These are phyloP conservation scores for Xylaria curta DNA, from an alignment of 495 filamentous ascomycete species.

Conservation along the genomic window DNA sequence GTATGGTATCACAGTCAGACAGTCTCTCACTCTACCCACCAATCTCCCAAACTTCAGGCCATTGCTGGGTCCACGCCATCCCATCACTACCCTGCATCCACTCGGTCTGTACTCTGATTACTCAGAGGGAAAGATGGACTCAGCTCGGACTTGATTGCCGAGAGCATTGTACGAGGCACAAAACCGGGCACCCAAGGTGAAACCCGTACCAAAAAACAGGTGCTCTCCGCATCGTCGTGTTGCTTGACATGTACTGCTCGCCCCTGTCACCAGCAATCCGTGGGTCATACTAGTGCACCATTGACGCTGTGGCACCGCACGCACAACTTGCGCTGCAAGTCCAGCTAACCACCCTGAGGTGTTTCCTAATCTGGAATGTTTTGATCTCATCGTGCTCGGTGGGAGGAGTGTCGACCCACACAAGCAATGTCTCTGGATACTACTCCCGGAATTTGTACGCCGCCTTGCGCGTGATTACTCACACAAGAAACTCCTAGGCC, in stretches of 20 bases:
- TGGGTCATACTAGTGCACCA: conserved; percentile 49
- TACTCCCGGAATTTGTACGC: conserved; percentile 51
- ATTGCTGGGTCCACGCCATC: not conserved
- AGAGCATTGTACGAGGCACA: not conserved
- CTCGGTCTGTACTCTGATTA: not conserved
- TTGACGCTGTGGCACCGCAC: conserved; percentile 40
- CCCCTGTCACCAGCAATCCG: conserved; percentile 45
- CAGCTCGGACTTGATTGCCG: not conserved
- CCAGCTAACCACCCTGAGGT: conserved; percentile 44
- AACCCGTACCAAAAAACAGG: conserved; percentile 19
- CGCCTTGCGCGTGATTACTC: conserved; percentile 45
- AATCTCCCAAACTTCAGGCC: not conserved
- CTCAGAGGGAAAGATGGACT: not conserved
- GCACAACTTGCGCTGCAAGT: conserved; percentile 45
- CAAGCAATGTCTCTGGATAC: conserved; percentile 51
- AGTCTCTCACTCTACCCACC: not conserved
- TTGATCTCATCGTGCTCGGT: conserved; percentile 56
- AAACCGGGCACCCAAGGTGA: conserved; percentile 3
- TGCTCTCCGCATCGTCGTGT: conserved; percentile 48
- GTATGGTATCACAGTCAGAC: not conserved
- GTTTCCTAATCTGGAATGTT: conserved; percentile 50
- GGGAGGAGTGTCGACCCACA: conserved; percentile 56
- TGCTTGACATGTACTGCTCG: conserved; percentile 53
- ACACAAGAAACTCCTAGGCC: conserved; percentile 50
- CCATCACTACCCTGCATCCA: not conserved